Evolutionary conservation across 495 filamentous ascomycete species (phyloP).

Genomic region (Lasiosphaeriaceae sp.): DNA sequence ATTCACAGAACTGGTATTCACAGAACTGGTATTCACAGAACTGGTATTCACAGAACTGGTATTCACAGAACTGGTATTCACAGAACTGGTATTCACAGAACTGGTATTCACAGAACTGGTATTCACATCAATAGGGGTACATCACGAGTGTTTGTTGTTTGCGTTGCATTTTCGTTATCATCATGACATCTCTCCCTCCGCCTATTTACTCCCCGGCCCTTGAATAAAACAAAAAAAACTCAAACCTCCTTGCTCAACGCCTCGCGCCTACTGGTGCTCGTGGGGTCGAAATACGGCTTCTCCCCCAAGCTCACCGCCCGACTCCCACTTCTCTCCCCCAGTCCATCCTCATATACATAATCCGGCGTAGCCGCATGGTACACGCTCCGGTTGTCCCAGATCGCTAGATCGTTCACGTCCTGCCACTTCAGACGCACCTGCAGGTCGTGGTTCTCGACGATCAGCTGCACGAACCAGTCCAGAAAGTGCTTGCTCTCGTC

Average conservation of each 20-base stretch:
- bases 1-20: too few species aligned
- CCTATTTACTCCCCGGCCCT: too few species aligned
- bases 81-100: too few species aligned
- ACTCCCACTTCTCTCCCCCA: conserved; percentile 58
- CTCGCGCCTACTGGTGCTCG: conserved; percentile 57
- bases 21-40: too few species aligned
- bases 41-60: too few species aligned
- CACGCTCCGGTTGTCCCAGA: conserved; percentile 74
- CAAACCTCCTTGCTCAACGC: conserved; percentile 36
- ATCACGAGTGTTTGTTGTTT: too few species aligned
- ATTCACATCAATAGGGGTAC: too few species aligned
- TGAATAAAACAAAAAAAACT: too few species aligned
- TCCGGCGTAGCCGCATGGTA: conserved; percentile 73
- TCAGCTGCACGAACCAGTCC: conserved; percentile 57
- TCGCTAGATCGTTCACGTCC: conserved; percentile 60
- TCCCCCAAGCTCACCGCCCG: conserved; percentile 65
- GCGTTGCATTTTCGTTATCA: too few species aligned
- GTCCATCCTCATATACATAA: conserved; percentile 48
- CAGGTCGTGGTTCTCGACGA: conserved; percentile 75
- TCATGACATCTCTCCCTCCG: too few species aligned
- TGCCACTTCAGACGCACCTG: conserved; percentile 70
- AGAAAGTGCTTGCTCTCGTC: conserved; percentile 61
- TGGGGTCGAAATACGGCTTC: conserved; percentile 62
- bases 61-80: too few species aligned
- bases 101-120: too few species aligned